Conservation (phyloP, 306 rosid species). For the Acacia crassicarpa region DNA sequence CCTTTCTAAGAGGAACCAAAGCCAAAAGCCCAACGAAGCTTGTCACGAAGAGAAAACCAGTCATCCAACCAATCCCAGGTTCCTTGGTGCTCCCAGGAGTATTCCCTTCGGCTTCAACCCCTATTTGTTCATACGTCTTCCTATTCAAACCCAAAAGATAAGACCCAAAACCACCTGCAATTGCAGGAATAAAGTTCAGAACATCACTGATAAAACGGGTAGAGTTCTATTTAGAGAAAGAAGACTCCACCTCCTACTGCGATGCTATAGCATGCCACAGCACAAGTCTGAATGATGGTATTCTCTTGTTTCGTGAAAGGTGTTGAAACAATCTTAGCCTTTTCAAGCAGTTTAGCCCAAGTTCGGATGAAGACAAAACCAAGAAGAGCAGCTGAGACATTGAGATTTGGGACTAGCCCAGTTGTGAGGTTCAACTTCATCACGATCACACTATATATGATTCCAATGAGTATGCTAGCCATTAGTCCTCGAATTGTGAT, state of each 20-base stretch:
- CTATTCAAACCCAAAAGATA: constrained; percentile 72
- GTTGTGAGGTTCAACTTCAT: constrained; percentile 84
- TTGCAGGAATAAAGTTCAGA: constrained; percentile 4
- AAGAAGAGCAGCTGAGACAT: constrained; percentile 92
- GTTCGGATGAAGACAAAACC: constrained; percentile 71
- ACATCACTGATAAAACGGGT: background rate
- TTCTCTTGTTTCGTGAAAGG: constrained; percentile 92
- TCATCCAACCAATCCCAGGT: constrained; percentile 88
- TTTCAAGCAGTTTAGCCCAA: constrained; percentile 72
- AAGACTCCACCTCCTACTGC: constrained; percentile 68
- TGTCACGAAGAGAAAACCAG: constrained; percentile 80
- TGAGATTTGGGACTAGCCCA: constrained; percentile 87
- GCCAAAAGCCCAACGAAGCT: constrained; percentile 79
- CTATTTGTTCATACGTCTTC: constrained; percentile 72
- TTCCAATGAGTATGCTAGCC: constrained; percentile 64
- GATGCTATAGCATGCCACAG: constrained; percentile 88
- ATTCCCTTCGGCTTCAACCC: constrained; percentile 67
- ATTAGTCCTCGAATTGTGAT: constrained; percentile 72
- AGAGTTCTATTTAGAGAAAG: background rate
- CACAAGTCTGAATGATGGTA: constrained; percentile 87
- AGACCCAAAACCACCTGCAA: constrained; percentile 91
- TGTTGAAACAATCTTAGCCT: constrained; percentile 66
- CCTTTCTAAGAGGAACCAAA: constrained; percentile 91
- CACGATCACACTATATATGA: constrained; percentile 72
- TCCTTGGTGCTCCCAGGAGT: constrained; percentile 79